Evolutionary conservation across 2,329 filamentous ascomycete genomes (phyloP).

Genomic region (Emergomyces africanus): DNA sequence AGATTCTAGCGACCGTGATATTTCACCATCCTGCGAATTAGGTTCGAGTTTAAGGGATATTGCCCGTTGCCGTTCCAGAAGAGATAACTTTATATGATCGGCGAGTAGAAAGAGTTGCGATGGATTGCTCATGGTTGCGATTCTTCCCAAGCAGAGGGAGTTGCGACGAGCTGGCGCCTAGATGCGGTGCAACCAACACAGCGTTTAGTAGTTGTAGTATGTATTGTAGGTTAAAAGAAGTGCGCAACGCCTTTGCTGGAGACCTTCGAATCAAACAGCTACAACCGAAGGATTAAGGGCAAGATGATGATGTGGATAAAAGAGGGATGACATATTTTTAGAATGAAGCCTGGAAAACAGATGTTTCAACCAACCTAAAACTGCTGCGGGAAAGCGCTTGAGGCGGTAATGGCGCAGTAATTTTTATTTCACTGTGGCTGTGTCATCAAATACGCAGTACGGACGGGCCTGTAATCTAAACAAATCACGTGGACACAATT

Average conservation of each 20-base stretch:
- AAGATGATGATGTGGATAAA: neutral
- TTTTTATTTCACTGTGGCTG: no score
- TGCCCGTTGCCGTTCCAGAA: constrained; percentile 82
- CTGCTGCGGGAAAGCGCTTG: neutral
- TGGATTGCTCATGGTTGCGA: constrained; percentile 38
- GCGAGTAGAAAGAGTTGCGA: constrained; percentile 80
- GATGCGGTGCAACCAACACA: neutral
- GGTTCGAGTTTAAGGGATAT: constrained; percentile 66
- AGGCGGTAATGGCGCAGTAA: neutral
- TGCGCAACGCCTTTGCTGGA: neutral
- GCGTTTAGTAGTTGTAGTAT: neutral
- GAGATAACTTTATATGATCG: constrained; percentile 91
- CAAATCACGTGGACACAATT: neutral
- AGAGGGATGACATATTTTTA: neutral
- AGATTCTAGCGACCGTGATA: constrained; percentile 76
- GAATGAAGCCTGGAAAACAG: neutral
- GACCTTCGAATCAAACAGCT: neutral
- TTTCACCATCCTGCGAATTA: constrained; percentile 75
- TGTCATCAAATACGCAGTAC: no score
- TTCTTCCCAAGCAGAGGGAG: neutral
- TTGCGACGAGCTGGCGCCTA: neutral
- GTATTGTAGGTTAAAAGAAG: neutral
- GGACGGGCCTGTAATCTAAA: no score
- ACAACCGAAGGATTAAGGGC: neutral
- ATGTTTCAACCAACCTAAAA: neutral